phyloP scores from a whole-genome alignment of 352 stramenopile genomes.

The Pythium sp. region DNA sequence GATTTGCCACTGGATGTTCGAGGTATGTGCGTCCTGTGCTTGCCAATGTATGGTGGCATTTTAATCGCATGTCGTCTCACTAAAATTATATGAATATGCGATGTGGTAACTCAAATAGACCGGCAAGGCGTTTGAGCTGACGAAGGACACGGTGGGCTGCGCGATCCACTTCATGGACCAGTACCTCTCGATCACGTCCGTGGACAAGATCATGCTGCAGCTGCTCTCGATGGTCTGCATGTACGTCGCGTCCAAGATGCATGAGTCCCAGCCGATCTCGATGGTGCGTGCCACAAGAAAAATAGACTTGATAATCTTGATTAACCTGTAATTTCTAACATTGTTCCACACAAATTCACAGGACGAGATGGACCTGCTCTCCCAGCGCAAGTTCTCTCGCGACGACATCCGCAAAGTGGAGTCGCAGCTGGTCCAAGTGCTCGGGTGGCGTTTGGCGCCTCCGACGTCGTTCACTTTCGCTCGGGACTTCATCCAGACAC shows the following conservation, averaged over 20 bases:
- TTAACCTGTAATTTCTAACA: background rate
- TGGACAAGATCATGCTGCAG: conserved; percentile 54
- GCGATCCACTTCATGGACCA: conserved; percentile 48
- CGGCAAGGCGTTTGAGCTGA: conserved; percentile 45
- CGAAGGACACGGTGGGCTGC: conserved; percentile 41
- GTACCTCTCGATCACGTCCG: conserved; percentile 37
- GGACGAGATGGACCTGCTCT: conserved; percentile 52
- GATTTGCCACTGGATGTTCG: conserved; percentile 54
- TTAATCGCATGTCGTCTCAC: background rate
- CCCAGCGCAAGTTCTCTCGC: conserved; percentile 41
- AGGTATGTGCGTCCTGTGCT: conserved; percentile 19
- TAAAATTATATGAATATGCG: background rate
- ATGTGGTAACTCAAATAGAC: conserved; percentile 21
- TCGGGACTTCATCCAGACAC: conserved; percentile 34
- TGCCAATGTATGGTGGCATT: background rate
- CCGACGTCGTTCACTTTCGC: conserved; percentile 40
- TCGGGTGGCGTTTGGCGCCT: conserved; percentile 37
- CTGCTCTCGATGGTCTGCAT: conserved; percentile 50
- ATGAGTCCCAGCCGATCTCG: conserved; percentile 46
- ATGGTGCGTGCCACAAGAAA: conserved; percentile 24
- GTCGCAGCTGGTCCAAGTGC: conserved; percentile 28
- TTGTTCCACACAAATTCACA: background rate
- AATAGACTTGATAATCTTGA: background rate
- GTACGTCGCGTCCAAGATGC: conserved; percentile 55
- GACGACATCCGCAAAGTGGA: conserved; percentile 38